Base-by-base conservation (phyloP, 306 rosid species). In the Casuarina cunninghamiana region DNA sequence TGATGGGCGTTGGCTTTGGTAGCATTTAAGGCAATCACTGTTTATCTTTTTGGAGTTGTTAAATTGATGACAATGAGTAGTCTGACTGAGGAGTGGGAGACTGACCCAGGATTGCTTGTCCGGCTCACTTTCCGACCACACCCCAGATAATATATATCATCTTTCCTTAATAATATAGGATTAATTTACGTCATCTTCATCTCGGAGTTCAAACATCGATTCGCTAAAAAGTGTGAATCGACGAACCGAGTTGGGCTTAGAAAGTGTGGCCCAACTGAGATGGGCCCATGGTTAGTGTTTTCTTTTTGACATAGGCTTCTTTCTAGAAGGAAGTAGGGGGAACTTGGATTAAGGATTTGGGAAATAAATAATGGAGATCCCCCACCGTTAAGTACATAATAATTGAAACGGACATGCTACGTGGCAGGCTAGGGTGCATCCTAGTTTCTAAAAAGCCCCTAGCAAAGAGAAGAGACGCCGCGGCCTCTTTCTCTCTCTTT, bases 341-440 rank as follows among this genome's bases (percentile, higher is more conserved):
- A 0, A 21, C 0, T 21, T 0, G 67, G 10, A 61, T 35, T 61
- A 61, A 10, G 68, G 38, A 13, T 53, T 16, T 53, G 58, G 15
- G 53, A 70, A 72, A 35, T 12, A 11, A 19, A 53, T 55, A 49
- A 50, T 44, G 5, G 11, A 48, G 3, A 2, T 0, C 13, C 51
- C 51, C 8, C 19, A 53, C 58, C 1, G 83, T 76, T 79, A 77
- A 85, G 88, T 41, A 61, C 71, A 79, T 84, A 87, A 86, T 89
- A 84, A 91, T 85, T 79, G 75, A 81, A 89, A 84, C 78, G 53
- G 5, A 10, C 5, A 54, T 17, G 71, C 68, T 89, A 94, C 97
- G 98, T 94, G 98, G 98, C 97, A 90, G 88, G 83, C 87, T 90
- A 91, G 98, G 98, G 98, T 87, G 89, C 85, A 84, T 72, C 86